Evolutionary conservation across 768 basidiomycete genomes (phyloP).

Genomic region (Termitomyces sp.): DNA sequence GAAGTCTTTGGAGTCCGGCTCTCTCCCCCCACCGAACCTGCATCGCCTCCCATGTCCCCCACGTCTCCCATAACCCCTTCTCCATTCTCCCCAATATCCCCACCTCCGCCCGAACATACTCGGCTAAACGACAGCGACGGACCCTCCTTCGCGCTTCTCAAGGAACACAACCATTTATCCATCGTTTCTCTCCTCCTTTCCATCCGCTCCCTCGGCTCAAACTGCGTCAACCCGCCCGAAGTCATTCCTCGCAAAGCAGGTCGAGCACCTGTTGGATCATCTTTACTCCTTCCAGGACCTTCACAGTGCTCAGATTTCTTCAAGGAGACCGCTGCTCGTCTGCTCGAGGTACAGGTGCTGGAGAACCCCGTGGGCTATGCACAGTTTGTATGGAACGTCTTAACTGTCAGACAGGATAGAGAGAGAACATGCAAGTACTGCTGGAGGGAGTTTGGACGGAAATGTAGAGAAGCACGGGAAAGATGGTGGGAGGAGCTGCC

Average conservation of each 20-base stretch:
- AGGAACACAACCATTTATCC: slow-evolving; percentile 5
- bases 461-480: not conserved
- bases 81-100: not conserved
- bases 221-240: not conserved
- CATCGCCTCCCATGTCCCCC: not conserved
- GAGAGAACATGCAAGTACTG: slow-evolving; percentile 5
- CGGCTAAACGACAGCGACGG: slow-evolving; percentile 1
- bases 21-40: not conserved
- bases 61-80: not conserved
- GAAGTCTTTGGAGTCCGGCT: slow-evolving; percentile 14
- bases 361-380: slow-evolving; percentile 9
- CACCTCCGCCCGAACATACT: not conserved
- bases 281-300: not conserved
- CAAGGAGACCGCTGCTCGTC: not conserved
- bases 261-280: slow-evolving; percentile 6
- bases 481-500: slow-evolving; percentile 8
- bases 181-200: slow-evolving; percentile 2
- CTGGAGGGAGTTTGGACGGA: slow-evolving; percentile 1
- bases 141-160: slow-evolving; percentile 3
- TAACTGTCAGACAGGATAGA: not conserved
- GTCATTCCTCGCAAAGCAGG: not conserved
- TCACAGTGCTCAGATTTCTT: not conserved
- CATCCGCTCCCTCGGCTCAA: slow-evolving; percentile 4
- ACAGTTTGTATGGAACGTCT: not conserved
- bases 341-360: slow-evolving; percentile 5